These are phyloP conservation scores for Rhodamnia argentea DNA, from an alignment of 345 rosid species.

Conservation along the genomic window DNA sequence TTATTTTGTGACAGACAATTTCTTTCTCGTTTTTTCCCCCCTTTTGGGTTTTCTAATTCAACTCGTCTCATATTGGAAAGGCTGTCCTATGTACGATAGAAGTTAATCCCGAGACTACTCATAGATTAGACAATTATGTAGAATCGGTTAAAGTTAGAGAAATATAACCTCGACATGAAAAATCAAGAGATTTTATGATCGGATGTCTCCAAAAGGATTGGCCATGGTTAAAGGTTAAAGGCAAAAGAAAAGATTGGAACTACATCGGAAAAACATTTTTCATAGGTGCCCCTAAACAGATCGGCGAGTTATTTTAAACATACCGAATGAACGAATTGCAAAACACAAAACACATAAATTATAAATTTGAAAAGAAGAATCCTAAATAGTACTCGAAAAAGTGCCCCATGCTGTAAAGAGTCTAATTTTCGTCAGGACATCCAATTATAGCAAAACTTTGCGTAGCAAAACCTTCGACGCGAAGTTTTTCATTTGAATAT, in stretches of 20 bases:
- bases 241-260: not conserved
- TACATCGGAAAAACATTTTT: fast-evolving
- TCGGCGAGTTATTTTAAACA: not conserved
- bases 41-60: too few relatives aligned
- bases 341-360: not conserved
- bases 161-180: not conserved
- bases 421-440: not conserved
- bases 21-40: not conserved
- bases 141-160: not conserved
- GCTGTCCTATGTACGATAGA: not conserved
- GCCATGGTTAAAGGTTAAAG: too few relatives aligned
- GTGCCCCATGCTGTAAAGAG: not conserved
- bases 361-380: not conserved
- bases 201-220: not conserved
- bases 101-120: not conserved
- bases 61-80: not conserved
- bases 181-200: not conserved
- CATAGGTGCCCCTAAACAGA: not conserved
- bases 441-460: not conserved
- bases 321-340: fast-evolving
- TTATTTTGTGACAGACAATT: not conserved
- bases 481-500: not conserved
- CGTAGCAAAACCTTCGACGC: not conserved
- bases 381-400: not conserved
- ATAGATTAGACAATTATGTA: not conserved